Evolutionary conservation across 192 early-diverging fungal genomes (phyloP), one percentile per base, ranked within the genome.

Genomic region (Coemansia sp.): DNA sequence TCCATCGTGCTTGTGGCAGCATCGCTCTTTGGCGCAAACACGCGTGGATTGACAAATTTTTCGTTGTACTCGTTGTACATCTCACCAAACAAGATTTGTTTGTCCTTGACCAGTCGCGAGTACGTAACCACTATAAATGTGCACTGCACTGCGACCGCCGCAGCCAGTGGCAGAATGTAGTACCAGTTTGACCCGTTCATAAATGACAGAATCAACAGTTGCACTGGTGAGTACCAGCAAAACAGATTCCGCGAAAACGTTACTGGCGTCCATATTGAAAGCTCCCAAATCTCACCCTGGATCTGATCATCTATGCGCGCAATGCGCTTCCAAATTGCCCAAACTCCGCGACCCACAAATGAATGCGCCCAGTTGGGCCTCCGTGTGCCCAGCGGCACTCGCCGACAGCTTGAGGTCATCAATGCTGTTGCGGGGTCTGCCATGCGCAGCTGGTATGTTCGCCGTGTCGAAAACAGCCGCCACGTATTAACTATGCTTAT

Each of bases 171-270:
- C 14, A 89, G 27, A 39, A 87, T 76, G 32, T 86, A 80, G 64
- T 79, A 71, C 70, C 84, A 85, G 58, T 87, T 89, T 2, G 84
- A 79, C 2, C 67, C 62, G 19, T 80, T 66, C 67, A 85, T 73
- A 51, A 73, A 71, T 12, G 70, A 61, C 63, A 89, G 41, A 7
- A 85, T 59, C 64, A 89, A 58, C 19, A 84, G 79, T 71, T 89
- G 87, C 10, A 75, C 79, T 1, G 87, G 87, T 17, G 86, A 87
- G 61, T 72, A 87, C 86, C 85, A 87, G 49, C 87, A 72, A 38
- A 83, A 76, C 50, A 83, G n/a, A 50, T 83, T 80, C 12, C 78
- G 73, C 54, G 68, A 68, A 49, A 82, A 72, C 21, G 58, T 65
- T 1, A 82, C 39, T 21, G 83, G 83, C 27, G 58, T 69, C 83